Evolutionary conservation across 108 stramenopile genomes (phyloP), one percentile per base, ranked within the genome.

Genomic region (Fragilaria radians): DNA sequence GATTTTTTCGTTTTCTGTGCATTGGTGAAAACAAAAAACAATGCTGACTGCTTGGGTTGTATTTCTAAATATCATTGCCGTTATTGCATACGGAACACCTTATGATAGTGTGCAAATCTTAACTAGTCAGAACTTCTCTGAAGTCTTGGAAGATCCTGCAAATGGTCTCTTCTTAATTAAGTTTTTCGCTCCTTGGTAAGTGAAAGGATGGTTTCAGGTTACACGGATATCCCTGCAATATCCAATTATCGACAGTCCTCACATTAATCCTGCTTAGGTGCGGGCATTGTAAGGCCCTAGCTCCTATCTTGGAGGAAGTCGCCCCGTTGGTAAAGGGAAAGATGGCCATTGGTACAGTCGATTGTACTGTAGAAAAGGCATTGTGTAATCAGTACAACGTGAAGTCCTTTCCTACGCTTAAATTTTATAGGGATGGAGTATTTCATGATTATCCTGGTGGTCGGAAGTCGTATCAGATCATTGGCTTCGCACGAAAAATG

Each of bases 321-420:
- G 88, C 91, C 14, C 74, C 82, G 4, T 53, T 64, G 18, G 5
- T 89, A 27, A 57, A 70, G 18, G 87, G 86, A 9, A 78, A 86
- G 72, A 65, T 93, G 79, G 75, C 91, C 42, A 88, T 93, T 61
- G 91, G 88, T 0, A 89, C 76, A 42, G 71, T 93, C 34, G 91
- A 93, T 62, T 93, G 91, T 67, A 93, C 91, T 1, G 25, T 36
- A 2, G 75, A 88, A 46, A 86, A 81, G 53, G 0, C 22, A 7
- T 36, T 89, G 25, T 93, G 91, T 54, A 62, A 83, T 9, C 26
- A 61, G 66, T 74, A 68, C 62, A 67, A 69, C 5, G 72, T 93
- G 9, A 59, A 53, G 30, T 85, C 85, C n/a, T 93, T 81, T 71
- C 91, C 91, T 17, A 89, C 91, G 9, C 46, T 93, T 9, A 88